Conservation (phyloP, 345 rosid genomes). For the Arabidopsis arenosa region DNA sequence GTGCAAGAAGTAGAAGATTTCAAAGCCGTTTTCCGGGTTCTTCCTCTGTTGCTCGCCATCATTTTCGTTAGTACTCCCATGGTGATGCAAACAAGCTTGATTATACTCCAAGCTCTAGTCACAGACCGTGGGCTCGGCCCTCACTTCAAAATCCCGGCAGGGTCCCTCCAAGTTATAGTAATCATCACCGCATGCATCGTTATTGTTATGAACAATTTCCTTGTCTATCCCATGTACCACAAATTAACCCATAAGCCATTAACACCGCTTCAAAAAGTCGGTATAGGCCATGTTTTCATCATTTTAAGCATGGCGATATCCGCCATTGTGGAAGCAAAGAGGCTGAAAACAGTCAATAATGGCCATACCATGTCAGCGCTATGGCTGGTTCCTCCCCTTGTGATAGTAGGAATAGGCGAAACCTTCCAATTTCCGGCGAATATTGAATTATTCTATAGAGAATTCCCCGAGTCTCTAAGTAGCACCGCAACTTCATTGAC, state of each 20-base stretch:
- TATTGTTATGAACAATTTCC: constrained; percentile 45
- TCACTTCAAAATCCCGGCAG: constrained; percentile 56
- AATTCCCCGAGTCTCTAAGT: constrained; percentile 51
- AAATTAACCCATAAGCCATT: constrained; percentile 34
- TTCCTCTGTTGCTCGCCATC: constrained; percentile 49
- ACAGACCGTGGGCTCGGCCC: constrained; percentile 52
- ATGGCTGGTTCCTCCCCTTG: constrained; percentile 61
- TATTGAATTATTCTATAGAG: constrained; percentile 52
- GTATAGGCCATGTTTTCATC: constrained; percentile 54
- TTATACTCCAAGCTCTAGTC: constrained; percentile 58
- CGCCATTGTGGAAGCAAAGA: constrained; percentile 52
- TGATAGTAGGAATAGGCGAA: constrained; percentile 56
- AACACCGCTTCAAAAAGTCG: constrained; percentile 53
- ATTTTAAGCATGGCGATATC: constrained; percentile 45
- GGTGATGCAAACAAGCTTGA: constrained; percentile 43
- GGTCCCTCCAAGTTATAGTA: constrained; percentile 47
- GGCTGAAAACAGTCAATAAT: constrained; percentile 43
- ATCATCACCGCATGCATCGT: constrained; percentile 38
- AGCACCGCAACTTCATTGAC: constrained; percentile 59
- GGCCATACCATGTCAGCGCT: constrained; percentile 48
- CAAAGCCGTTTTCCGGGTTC: constrained; percentile 52
- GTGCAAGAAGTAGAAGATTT: constrained; percentile 65
- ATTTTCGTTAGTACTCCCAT: constrained; percentile 48
- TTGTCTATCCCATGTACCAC: constrained; percentile 47
- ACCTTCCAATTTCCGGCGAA: constrained; percentile 61